phyloP scores from a whole-genome alignment of 306 rosid genomes.

The Acacia crassicarpa region DNA sequence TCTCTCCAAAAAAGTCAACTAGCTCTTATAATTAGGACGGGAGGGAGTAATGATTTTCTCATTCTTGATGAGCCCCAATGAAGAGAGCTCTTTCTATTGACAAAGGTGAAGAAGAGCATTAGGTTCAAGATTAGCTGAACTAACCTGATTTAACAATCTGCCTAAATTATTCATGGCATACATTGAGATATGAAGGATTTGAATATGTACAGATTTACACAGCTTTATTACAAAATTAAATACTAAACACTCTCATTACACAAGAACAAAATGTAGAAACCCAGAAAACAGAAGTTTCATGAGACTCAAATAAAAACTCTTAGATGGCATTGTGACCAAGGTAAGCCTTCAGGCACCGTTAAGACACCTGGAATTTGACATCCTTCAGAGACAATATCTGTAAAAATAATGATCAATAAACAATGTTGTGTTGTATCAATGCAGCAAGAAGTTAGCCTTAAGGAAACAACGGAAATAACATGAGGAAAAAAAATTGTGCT shows the following conservation, averaged over 20 bases:
- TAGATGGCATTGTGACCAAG: conserved; percentile 21
- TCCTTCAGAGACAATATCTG: neutral
- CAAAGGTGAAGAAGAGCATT: too few relatives aligned
- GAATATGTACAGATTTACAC: conserved; percentile 23
- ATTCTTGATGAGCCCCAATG: too few relatives aligned
- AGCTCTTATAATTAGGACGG: too few relatives aligned
- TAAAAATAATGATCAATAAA: neutral
- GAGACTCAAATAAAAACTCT: neutral
- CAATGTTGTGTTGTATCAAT: neutral
- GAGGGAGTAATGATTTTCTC: too few relatives aligned
- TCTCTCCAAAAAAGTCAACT: too few relatives aligned
- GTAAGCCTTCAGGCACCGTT: conserved; percentile 4
- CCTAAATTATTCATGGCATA: too few relatives aligned
- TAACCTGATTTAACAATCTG: neutral
- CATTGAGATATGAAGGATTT: neutral
- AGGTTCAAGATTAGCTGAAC: too few relatives aligned
- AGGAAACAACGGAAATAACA: neutral
- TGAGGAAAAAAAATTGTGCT: neutral
- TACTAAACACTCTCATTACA: neutral
- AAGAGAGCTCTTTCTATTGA: too few relatives aligned
- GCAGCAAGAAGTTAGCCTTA: neutral
- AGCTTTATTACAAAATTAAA: neutral
- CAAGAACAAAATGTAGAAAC: conserved; percentile 14
- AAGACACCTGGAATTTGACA: conserved; percentile 36
- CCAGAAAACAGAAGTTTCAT: neutral